Percentiles rank a stretch among this genome's conserved stretches.
These are phyloP conservation scores for Colletotrichum sojae DNA, from an alignment of 2,329 filamentous ascomycete genomes.

Conservation along the genomic window DNA sequence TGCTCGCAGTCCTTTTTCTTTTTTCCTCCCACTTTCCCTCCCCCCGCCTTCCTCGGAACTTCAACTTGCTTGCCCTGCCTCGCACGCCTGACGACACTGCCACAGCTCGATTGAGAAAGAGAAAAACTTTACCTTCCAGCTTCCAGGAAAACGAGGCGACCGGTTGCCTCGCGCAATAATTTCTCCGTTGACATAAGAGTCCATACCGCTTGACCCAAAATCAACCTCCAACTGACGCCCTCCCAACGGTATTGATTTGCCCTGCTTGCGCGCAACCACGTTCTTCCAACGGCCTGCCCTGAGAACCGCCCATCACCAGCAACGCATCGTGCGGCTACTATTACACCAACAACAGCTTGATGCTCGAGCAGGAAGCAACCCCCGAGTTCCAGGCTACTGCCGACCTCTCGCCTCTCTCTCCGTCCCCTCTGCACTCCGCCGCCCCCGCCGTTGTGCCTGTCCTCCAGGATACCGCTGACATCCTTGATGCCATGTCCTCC, in stretches of 20 bases:
- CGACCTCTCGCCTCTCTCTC: constrained; percentile 67
- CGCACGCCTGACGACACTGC: constrained; percentile 23
- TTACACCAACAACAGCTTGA: constrained; percentile 49
- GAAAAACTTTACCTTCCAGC: not conserved
- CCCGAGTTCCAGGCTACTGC: constrained; percentile 66
- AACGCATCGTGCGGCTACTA: constrained; percentile 5
- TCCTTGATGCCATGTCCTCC: constrained; percentile 60
- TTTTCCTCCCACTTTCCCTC: constrained; percentile 16
- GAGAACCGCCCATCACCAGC: constrained; percentile 7
- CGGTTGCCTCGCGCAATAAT: constrained; percentile 27
- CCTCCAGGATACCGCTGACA: constrained; percentile 68
- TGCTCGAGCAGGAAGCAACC: constrained; percentile 56
- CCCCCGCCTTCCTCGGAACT: constrained; percentile 20
- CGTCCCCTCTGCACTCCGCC: constrained; percentile 62
- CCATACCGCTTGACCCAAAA: constrained; percentile 18
- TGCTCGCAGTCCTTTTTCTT: constrained; percentile 13
- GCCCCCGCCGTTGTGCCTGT: constrained; percentile 63
- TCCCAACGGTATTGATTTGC: constrained; percentile 8
- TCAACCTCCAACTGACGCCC: not conserved
- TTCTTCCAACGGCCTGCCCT: constrained; percentile 9
- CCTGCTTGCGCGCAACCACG: constrained; percentile 19
- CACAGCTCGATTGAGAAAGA: constrained; percentile 17
- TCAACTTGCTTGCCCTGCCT: constrained; percentile 22
- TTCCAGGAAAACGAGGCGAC: constrained; percentile 32
- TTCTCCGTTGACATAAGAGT: constrained; percentile 30